Evolutionary conservation across 2,329 filamentous ascomycete species (phyloP), one percentile per base, ranked within the genome.

Genomic region (Piedraia hortae): DNA sequence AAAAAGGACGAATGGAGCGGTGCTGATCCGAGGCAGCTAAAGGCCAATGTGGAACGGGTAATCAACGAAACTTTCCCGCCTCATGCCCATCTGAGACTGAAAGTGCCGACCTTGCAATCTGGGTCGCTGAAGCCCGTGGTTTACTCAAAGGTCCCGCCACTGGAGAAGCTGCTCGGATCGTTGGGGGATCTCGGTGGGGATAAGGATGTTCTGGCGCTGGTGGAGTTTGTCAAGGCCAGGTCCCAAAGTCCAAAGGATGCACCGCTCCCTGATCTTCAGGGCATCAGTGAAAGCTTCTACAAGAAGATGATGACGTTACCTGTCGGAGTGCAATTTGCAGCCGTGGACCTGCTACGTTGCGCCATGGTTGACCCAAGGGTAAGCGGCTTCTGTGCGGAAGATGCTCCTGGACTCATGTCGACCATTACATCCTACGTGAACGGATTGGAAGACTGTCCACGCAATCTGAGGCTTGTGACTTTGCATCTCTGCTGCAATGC

Each of bases 401-500:
- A 91, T 41, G 35, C 43, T 21, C n/a, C n/a, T n/a, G 37, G 34
- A 17, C 38, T 39, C 14, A 51, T 51, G 5, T 65, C 73, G 26
- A 75, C 71, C 0, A 45, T 90, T 2, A 41, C 77, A 3, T 44
- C 57, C 3, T 47, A 60, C 16, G 59, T 53, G n/a, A 33, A 41
- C 6, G 44, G 51, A n/a, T 45, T 75, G 19, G 41, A 48, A 4
- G 51, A 59, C 14, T 72, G 66, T 18, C 75, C 77, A 0, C 91
- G 91, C 39, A 67, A 73, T 4, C 56, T 88, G 1, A 68, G 77
- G 8, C 62, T 91, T 2, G 74, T 89, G 9, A 70, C 75, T 1
- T 47, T 89, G 11, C 80, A 91, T 34, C 58, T 82, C 37, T 58
- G 63, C 1, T 88, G 77, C 47, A 91, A 90, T 36, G 52, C 89